Conservation (phyloP, 1,284 basidiomycete genomes). For the Moesziomyces globuligerus region DNA sequence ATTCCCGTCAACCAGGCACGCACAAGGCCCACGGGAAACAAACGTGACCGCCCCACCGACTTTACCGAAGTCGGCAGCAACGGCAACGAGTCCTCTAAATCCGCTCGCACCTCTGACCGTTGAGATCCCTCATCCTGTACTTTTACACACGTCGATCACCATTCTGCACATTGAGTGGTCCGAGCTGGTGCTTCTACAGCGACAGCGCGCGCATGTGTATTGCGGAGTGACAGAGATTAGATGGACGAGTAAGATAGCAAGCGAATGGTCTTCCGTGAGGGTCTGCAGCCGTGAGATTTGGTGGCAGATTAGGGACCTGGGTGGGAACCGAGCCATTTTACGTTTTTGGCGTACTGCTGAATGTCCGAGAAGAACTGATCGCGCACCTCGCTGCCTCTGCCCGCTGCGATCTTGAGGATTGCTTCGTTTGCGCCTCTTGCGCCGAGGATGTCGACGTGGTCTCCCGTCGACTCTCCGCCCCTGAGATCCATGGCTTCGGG, state of each 20-base stretch:
- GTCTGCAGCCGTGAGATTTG: too few species aligned
- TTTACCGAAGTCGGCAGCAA: slow-evolving; percentile 49
- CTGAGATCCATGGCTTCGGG: slow-evolving; percentile 80
- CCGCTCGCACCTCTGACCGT: slow-evolving; percentile 22
- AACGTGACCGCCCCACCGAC: slow-evolving; percentile 52
- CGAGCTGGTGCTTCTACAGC: too few species aligned
- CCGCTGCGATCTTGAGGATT: slow-evolving; percentile 86
- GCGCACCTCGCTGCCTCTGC: slow-evolving; percentile 68
- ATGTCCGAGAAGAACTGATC: slow-evolving; percentile 84
- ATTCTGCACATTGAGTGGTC: too few species aligned
- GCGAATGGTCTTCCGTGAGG: too few species aligned
- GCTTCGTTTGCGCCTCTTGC: slow-evolving; percentile 87
- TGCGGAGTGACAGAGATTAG: too few species aligned
- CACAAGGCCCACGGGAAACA: slow-evolving; percentile 16
- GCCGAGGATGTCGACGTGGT: slow-evolving; percentile 91
- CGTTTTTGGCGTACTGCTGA: slow-evolving; percentile 62
- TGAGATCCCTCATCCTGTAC: background rate
- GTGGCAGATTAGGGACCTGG: slow-evolving; percentile 28
- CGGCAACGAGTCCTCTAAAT: slow-evolving; percentile 30
- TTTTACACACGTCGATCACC: background rate
- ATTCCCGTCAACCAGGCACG: slow-evolving; percentile 41
- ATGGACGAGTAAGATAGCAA: background rate
- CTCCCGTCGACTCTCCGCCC: slow-evolving; percentile 76
- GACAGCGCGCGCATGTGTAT: too few species aligned
- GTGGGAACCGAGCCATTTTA: slow-evolving; percentile 46